Percentiles rank a stretch among this genome's conserved stretches.
Evolutionary conservation across 257 asterid species (phyloP).

Genomic region (Solanum stenotomum): DNA sequence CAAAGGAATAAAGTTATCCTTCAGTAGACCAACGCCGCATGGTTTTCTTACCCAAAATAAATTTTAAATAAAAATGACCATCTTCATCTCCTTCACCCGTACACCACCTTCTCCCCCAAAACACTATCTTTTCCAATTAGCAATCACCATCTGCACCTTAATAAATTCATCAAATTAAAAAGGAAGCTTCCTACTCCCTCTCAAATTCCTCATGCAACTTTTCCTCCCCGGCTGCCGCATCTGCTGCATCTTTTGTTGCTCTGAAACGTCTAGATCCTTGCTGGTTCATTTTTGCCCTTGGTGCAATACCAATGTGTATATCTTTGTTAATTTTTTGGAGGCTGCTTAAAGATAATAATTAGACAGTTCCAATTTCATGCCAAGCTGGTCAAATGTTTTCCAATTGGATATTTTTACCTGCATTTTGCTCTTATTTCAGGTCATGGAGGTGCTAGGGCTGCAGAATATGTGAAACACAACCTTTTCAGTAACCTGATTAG

Average conservation of each 20-base stretch:
- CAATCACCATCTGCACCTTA: not conserved
- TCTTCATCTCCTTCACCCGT: not conserved
- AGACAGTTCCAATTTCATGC: not conserved
- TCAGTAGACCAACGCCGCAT: not conserved
- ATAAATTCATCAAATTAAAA: not conserved
- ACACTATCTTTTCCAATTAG: not conserved
- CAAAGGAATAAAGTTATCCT: not conserved
- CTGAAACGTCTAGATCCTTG: not conserved
- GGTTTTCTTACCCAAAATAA: not conserved
- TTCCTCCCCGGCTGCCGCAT: constrained; percentile 81
- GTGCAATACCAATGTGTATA: not conserved
- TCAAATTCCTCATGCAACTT: constrained; percentile 79
- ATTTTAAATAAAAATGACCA: not conserved
- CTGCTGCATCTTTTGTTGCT: constrained; percentile 20
- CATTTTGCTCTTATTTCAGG: constrained; percentile 36
- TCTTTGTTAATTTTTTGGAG: not conserved
- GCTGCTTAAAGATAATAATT: not conserved
- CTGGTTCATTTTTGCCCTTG: not conserved
- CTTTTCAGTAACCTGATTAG: constrained; percentile 88
- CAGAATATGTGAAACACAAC: constrained; percentile 86
- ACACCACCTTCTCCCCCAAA: not conserved
- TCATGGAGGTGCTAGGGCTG: constrained; percentile 99
- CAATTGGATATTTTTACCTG: not conserved
- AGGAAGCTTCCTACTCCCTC: constrained; percentile 75
- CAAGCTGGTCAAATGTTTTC: not conserved